Evolutionary conservation across 2,329 filamentous ascomycete species (phyloP).

Genomic region (Cyanodermella asteris): DNA sequence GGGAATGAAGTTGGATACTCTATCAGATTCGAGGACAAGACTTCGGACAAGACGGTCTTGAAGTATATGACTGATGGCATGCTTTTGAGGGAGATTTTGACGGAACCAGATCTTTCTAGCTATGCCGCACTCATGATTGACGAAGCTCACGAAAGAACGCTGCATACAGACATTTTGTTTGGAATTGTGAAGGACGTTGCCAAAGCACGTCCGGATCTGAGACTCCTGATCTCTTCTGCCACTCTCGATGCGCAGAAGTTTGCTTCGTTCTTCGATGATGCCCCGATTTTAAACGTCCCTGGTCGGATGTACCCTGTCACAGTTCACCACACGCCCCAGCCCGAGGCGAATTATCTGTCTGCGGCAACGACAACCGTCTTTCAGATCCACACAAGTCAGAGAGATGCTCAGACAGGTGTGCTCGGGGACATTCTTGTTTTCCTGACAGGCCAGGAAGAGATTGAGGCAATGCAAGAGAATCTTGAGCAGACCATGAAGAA

Average conservation of each 20-base stretch:
- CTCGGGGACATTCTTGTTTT: slow-evolving; percentile 76
- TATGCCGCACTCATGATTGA: slow-evolving; percentile 92
- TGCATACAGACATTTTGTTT: slow-evolving; percentile 76
- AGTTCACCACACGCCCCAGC: slow-evolving; percentile 72
- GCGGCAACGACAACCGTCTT: slow-evolving; percentile 86
- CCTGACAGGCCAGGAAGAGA: slow-evolving; percentile 91
- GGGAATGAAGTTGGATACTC: slow-evolving; percentile 88
- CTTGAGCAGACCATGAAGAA: slow-evolving; percentile 73
- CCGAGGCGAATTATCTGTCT: slow-evolving; percentile 81
- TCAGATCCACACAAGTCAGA: slow-evolving; percentile 78
- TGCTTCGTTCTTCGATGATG: slow-evolving; percentile 72
- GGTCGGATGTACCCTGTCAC: slow-evolving; percentile 77
- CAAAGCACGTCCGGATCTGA: slow-evolving; percentile 61
- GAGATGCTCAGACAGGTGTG: no score
- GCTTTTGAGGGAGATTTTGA: slow-evolving; percentile 73
- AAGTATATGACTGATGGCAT: slow-evolving; percentile 98
- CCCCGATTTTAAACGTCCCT: slow-evolving; percentile 85
- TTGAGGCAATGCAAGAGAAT: slow-evolving; percentile 67
- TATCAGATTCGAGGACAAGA: slow-evolving; percentile 75
- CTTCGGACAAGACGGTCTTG: slow-evolving; percentile 71
- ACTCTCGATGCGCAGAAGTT: slow-evolving; percentile 92
- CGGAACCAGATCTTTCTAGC: slow-evolving; percentile 58
- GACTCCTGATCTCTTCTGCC: slow-evolving; percentile 77
- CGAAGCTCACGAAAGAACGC: slow-evolving; percentile 84
- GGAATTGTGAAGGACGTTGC: slow-evolving; percentile 77